Evolutionary conservation across 192 early-diverging fungal species (phyloP), one percentile per base, ranked within the genome.

Genomic region (Neocallimastix lanati): DNA sequence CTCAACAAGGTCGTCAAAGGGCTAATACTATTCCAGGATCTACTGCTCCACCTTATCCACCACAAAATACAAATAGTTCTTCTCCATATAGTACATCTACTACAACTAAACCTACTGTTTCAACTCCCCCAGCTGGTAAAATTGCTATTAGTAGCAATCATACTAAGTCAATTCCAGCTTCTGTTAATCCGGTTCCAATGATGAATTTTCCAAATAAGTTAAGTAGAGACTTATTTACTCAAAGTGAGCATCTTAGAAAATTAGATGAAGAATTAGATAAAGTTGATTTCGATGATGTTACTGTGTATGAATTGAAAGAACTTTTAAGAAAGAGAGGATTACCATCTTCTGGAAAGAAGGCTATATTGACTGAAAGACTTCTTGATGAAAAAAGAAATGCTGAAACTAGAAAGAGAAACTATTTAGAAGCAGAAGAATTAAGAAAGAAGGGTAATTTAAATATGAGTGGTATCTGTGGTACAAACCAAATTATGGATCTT

Each of bases 211-310:
- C 14, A 21, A 50, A 13, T 21, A 50, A 50, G 18, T 50, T 50
- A 50, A 50, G 40, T 21, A 50, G 40, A 21, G 40, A 50, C 21
- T 50, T 50, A 50, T 50, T 50, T 21, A 50, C 40, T 50, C 40
- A 50, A 50, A 50, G 40, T 50, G 40, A 50, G 21, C 40, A 50
- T 50, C 40, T 50, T 50, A 50, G 40, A 50, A 85, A 84, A 76
- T 80, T 93, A 28, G 89, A 93, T 81, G 87, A 90, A 76, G 87
- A 88, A 30, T 84, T 93, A 78, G 85, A 87, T 76, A 85, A 83
- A 16, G 87, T 90, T 12, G 86, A 93, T 40, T 93, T 93, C 84
- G 88, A 92, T 33, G 92, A 93, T 81, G 88, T 93, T 25, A 93
- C 92, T 0, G 92, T 93, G 0, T 83, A 86, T 9, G 92, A 93